phyloP scores from a whole-genome alignment of 768 basidiomycete species.

The Pulveroboletus sp. region DNA sequence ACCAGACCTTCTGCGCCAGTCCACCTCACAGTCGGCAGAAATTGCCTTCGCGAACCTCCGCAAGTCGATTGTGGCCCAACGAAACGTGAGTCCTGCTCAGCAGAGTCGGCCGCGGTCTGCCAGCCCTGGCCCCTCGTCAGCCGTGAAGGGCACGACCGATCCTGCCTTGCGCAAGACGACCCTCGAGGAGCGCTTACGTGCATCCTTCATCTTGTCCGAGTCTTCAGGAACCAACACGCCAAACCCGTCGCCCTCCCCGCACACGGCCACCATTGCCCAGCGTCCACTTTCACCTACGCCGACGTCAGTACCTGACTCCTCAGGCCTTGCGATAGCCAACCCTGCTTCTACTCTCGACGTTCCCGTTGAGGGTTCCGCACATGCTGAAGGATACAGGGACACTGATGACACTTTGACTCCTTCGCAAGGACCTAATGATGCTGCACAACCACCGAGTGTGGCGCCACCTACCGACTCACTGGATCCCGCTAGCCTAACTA shows the following conservation, averaged over 20 bases:
- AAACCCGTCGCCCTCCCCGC: constrained; percentile 36
- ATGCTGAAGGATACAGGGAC: neutral
- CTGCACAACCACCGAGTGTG: neutral
- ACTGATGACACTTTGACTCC: neutral
- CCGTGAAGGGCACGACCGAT: constrained; percentile 14
- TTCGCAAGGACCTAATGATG: constrained; percentile 1
- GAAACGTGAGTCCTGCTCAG: constrained; percentile 38
- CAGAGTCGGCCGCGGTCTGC: constrained; percentile 21
- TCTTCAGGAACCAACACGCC: constrained; percentile 43
- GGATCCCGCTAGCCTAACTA: neutral
- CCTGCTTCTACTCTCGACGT: neutral
- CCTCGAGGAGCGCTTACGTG: constrained; percentile 74
- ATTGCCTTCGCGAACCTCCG: constrained; percentile 55
- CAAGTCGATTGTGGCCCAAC: constrained; percentile 56
- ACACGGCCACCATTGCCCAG: constrained; percentile 20
- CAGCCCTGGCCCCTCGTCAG: constrained; percentile 22
- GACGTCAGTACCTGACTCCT: constrained; percentile 42
- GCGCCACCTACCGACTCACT: neutral
- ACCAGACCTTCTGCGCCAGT: constrained; percentile 25
- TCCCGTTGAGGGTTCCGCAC: neutral
- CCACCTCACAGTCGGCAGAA: constrained; percentile 56
- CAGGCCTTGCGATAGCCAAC: constrained; percentile 9
- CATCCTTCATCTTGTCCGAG: constrained; percentile 56
- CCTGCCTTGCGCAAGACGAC: constrained; percentile 45
- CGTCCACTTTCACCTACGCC: constrained; percentile 40